These are phyloP conservation scores for Lagenaria siceraria DNA, from an alignment of 306 rosid genomes.

Conservation along the genomic window DNA sequence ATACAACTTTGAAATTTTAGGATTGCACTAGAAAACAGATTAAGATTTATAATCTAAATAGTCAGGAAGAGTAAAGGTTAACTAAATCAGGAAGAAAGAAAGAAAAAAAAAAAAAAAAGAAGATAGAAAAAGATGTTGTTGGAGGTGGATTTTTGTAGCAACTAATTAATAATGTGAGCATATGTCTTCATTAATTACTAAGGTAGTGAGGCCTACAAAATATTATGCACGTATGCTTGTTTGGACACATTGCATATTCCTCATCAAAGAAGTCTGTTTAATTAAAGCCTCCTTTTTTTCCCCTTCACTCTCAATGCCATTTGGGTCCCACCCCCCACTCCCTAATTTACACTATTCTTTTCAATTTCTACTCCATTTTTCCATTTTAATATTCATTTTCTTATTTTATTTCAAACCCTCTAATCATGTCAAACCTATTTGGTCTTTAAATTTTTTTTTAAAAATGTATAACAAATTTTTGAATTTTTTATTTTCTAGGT, in stretches of 20 bases:
- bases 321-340: neutral
- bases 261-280: neutral
- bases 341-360: neutral
- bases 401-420: too few relatives aligned
- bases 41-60: too few relatives aligned
- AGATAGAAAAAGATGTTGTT: neutral
- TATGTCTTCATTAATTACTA: neutral
- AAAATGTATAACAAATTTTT: too few relatives aligned
- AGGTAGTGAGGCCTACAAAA: neutral
- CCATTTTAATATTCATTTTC: neutral
- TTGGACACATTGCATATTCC: slow-evolving; percentile 1
- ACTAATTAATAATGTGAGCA: slow-evolving; percentile 1
- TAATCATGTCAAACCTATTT: too few relatives aligned
- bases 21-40: too few relatives aligned
- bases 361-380: neutral
- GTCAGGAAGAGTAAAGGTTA: neutral
- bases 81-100: neutral
- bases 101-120: too few relatives aligned
- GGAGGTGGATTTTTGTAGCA: neutral
- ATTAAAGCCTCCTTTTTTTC: neutral
- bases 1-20: too few relatives aligned
- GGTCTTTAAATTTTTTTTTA: too few relatives aligned
- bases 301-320: neutral
- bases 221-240: neutral
- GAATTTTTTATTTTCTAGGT: too few relatives aligned